Evolutionary conservation across 345 rosid genomes (phyloP).

Genomic region (Sapria himalayana): DNA sequence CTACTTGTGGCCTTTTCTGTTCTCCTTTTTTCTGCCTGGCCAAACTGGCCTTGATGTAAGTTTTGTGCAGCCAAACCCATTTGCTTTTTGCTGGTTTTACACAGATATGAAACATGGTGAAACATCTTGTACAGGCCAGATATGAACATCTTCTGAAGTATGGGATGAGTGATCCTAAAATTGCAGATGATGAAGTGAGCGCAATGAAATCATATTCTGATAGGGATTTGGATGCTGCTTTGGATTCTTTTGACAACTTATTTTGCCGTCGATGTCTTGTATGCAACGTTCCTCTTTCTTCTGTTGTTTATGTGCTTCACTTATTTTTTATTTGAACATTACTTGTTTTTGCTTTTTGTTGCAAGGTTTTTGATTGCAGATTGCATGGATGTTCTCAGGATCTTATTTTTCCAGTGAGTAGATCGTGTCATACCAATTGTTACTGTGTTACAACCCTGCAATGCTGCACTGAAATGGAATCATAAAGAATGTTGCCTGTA

Average conservation of each 20-base stretch:
- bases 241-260: conserved; percentile 94
- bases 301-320: not conserved
- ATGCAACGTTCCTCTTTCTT: conserved; percentile 14
- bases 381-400: conserved; percentile 99
- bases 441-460: conserved; percentile 10
- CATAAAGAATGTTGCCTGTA: too few species aligned
- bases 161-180: conserved; percentile 29
- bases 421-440: conserved; percentile 10
- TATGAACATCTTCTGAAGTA: conserved; percentile 48
- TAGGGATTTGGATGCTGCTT: conserved; percentile 93
- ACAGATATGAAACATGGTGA: conserved; percentile 89
- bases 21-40: conserved; percentile 7
- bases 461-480: too few species aligned
- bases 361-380: conserved; percentile 94
- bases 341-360: conserved; percentile 8
- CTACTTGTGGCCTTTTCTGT: too few species aligned
- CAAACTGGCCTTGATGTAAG: conserved; percentile 39
- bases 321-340: not conserved
- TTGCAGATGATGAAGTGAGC: conserved; percentile 29
- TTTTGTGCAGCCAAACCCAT: conserved; percentile 80
- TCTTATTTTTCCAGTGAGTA: conserved; percentile 83
- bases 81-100: conserved; percentile 62
- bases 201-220: conserved; percentile 36
- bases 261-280: conserved; percentile 98
- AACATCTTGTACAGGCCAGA: conserved; percentile 99